Evolutionary conservation across 2,329 filamentous ascomycete genomes (phyloP).

Genomic region (Fusarium guadeloupense): DNA sequence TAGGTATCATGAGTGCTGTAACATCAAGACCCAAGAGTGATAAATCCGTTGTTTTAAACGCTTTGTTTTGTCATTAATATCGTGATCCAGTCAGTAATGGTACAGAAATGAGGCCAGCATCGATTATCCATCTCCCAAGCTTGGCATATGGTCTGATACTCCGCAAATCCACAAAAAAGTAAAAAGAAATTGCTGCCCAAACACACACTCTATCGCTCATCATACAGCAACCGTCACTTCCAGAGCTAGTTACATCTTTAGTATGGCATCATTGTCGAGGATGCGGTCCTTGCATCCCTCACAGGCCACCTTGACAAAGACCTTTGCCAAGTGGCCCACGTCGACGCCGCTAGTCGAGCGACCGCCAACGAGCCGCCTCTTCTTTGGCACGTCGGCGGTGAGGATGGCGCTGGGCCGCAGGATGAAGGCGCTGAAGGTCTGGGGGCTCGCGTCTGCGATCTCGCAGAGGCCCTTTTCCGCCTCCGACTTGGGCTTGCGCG

Average conservation of each 20-base stretch:
- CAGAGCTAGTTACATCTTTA: slow-evolving; percentile 42
- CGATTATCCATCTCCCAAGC: neutral
- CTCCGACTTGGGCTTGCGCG: slow-evolving; percentile 51
- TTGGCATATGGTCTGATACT: slow-evolving; percentile 14
- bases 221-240: neutral
- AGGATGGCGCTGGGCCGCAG: slow-evolving; percentile 50
- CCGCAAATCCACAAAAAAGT: slow-evolving; percentile 30
- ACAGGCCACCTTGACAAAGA: slow-evolving; percentile 49
- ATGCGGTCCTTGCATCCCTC: slow-evolving; percentile 50
- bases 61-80: slow-evolving; percentile 25
- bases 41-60: neutral
- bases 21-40: no score
- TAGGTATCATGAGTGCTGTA: no score
- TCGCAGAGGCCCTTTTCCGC: slow-evolving; percentile 53
- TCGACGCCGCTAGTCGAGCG: slow-evolving; percentile 47
- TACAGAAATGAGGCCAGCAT: slow-evolving; percentile 23
- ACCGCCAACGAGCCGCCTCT: slow-evolving; percentile 43
- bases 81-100: slow-evolving; percentile 15
- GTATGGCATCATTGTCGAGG: slow-evolving; percentile 47
- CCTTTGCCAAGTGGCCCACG: slow-evolving; percentile 48
- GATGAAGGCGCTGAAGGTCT: slow-evolving; percentile 49
- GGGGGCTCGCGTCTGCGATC: slow-evolving; percentile 47
- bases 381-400: slow-evolving; percentile 37
- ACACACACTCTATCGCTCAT: slow-evolving; percentile 14
- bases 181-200: slow-evolving; percentile 7